phyloP scores from a whole-genome alignment of 202 grass and related monocot genomes.

The Sporobolus alterniflorus region DNA sequence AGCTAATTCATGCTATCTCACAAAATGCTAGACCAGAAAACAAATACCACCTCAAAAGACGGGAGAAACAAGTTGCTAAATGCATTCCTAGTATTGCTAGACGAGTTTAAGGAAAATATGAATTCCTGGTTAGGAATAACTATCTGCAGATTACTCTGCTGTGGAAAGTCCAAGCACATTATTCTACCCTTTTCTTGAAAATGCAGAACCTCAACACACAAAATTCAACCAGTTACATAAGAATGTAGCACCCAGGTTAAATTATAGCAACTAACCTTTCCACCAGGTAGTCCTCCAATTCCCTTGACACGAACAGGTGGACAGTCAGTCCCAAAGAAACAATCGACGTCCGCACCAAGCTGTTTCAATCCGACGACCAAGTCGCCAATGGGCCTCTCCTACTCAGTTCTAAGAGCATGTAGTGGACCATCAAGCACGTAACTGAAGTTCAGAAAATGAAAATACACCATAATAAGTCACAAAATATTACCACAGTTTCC shows the following conservation, averaged over 20 bases:
- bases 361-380: slow-evolving; percentile 89
- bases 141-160: not conserved
- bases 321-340: slow-evolving; percentile 95
- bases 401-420: too few species aligned
- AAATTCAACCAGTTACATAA: not conserved
- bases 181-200: not conserved
- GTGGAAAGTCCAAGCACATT: not conserved
- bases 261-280: slow-evolving; percentile 81
- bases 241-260: not conserved
- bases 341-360: slow-evolving; percentile 90
- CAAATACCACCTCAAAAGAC: not conserved
- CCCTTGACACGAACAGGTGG: slow-evolving; percentile 92
- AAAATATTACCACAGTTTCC: not conserved
- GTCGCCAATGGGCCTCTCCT: slow-evolving; percentile 95
- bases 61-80: not conserved
- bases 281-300: slow-evolving; percentile 91
- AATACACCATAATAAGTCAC: not conserved
- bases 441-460: slow-evolving; percentile 41
- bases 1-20: not conserved
- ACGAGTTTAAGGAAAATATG: not conserved
- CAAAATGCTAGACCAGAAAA: not conserved
- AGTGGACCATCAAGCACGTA: slow-evolving; percentile 97
- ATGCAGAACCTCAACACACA: not conserved
- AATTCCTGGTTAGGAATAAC: not conserved
- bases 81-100: not conserved